Conservation (phyloP, 345 rosid species). For the Cardiospermum halicacabum region DNA sequence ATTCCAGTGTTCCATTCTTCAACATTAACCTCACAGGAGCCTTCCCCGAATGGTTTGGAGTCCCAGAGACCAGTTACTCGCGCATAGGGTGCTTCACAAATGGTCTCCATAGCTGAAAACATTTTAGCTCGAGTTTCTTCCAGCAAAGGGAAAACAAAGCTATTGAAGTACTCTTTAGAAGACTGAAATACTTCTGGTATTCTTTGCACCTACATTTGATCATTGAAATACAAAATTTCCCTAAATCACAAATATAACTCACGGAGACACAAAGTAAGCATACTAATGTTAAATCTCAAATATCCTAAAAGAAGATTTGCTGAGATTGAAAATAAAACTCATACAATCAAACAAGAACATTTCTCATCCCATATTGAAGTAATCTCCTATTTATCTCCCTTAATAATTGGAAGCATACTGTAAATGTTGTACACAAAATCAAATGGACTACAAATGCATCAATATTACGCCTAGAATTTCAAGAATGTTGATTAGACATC, state of each 20-base stretch:
- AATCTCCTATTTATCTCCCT: too few species aligned
- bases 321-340: too few species aligned
- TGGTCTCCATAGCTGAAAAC: slow-evolving; percentile 26
- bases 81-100: slow-evolving; percentile 34
- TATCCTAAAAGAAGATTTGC: too few species aligned
- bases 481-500: too few species aligned
- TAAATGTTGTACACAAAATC: too few species aligned
- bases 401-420: too few species aligned
- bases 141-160: slow-evolving; percentile 32
- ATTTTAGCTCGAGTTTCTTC: slow-evolving; percentile 43
- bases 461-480: too few species aligned
- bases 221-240: neutral
- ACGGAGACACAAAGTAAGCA: neutral
- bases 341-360: too few species aligned
- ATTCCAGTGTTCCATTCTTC: slow-evolving; percentile 34
- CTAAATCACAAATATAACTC: too few species aligned
- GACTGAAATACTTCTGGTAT: slow-evolving; percentile 36
- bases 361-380: too few species aligned
- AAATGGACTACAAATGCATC: too few species aligned
- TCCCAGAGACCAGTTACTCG: slow-evolving; percentile 1
- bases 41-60: neutral
- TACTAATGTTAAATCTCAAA: too few species aligned
- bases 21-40: slow-evolving; percentile 20
- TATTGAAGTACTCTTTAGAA: slow-evolving; percentile 18
- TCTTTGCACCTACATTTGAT: slow-evolving; percentile 23